A percentile compares a stretch with the other conserved stretches of the same genome.
Conservation (phyloP, 2,329 filamentous ascomycete genomes). For the Zopfia rhizophila region DNA sequence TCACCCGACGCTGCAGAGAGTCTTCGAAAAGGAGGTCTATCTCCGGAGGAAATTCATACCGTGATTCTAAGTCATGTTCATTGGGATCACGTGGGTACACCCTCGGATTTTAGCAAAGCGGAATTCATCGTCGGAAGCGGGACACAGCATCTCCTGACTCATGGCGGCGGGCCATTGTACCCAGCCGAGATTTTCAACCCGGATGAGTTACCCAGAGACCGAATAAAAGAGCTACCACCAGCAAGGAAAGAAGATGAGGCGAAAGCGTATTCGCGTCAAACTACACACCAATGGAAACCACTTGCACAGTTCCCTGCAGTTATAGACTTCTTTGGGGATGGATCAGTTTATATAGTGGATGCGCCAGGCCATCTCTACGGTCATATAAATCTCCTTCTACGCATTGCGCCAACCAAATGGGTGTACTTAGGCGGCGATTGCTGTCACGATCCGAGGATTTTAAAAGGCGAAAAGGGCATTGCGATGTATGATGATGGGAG, state of each 20-base stretch:
- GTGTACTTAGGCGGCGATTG: constrained; percentile 64
- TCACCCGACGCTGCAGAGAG: constrained; percentile 56
- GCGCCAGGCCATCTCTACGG: constrained; percentile 63
- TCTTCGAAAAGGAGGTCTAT: constrained; percentile 51
- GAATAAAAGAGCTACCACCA: constrained; percentile 57
- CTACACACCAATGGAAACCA: constrained; percentile 52
- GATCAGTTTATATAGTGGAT: constrained; percentile 59
- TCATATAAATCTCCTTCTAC: constrained; percentile 62
- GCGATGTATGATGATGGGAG: constrained; percentile 61
- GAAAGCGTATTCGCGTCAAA: constrained; percentile 30
- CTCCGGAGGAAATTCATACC: constrained; percentile 49
- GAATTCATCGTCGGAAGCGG: constrained; percentile 62
- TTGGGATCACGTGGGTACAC: constrained; percentile 69
- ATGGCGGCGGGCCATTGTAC: constrained; percentile 44
- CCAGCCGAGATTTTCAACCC: constrained; percentile 58
- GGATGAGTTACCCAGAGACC: constrained; percentile 54
- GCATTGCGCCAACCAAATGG: constrained; percentile 53
- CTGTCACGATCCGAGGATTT: constrained; percentile 63
- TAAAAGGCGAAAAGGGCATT: constrained; percentile 63
- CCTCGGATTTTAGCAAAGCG: constrained; percentile 60
- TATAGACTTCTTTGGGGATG: constrained; percentile 61
- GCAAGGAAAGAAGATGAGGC: constrained; percentile 26
- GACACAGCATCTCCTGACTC: constrained; percentile 36
- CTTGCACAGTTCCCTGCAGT: constrained; percentile 57
- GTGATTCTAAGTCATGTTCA: constrained; percentile 66